phyloP scores from a whole-genome alignment of 345 rosid species.

The Heritiera fomes region DNA sequence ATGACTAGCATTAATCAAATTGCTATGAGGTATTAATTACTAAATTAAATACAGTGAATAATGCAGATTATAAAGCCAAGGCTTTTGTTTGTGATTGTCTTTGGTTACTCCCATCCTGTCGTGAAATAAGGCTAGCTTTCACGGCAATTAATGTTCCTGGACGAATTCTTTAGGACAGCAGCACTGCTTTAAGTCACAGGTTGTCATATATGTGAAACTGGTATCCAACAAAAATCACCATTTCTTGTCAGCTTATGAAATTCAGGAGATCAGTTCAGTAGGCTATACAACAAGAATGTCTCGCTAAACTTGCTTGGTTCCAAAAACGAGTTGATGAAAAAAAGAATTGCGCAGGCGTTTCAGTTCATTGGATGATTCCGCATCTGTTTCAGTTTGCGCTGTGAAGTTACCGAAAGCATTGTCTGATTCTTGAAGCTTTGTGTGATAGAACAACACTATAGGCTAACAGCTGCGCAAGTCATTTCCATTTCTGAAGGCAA shows the following conservation, averaged over 20 bases:
- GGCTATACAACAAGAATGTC: slow-evolving; percentile 12
- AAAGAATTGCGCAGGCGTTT: not conserved
- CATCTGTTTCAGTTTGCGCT: not conserved
- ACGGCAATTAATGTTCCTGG: slow-evolving; percentile 4
- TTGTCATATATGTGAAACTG: slow-evolving; percentile 4
- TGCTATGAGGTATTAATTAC: not conserved
- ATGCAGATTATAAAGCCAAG: not conserved
- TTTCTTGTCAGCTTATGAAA: slow-evolving; percentile 16
- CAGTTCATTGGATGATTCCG: not conserved
- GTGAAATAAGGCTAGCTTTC: not conserved
- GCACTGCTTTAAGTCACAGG: not conserved
- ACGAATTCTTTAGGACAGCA: not conserved
- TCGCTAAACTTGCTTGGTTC: not conserved
- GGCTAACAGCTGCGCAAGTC: slow-evolving; percentile 12
- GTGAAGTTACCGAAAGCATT: not conserved
- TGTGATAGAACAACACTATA: slow-evolving; percentile 16
- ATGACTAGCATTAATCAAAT: not conserved
- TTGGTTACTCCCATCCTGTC: slow-evolving; percentile 19
- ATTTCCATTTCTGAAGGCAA: slow-evolving; percentile 13
- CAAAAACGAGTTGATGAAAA: not conserved
- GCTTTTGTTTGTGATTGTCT: not conserved
- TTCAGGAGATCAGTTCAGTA: slow-evolving; percentile 7
- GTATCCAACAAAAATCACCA: slow-evolving; percentile 14
- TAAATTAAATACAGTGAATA: not conserved
- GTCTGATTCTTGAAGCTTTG: slow-evolving; percentile 6